phyloP scores from a whole-genome alignment of 768 basidiomycete species.

The Suillus plorans region DNA sequence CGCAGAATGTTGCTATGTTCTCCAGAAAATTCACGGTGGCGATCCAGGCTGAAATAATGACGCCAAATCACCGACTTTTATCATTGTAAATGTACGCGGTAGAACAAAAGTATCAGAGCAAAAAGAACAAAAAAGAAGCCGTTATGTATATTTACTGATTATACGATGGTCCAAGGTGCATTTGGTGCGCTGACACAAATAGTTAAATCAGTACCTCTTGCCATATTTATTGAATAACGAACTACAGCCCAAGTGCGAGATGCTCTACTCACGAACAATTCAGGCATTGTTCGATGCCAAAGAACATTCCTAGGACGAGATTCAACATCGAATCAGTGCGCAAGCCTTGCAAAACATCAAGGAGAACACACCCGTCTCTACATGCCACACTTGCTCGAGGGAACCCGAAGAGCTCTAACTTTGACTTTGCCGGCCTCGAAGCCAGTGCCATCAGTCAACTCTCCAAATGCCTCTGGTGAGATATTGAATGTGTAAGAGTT shows the following conservation, averaged over 20 bases:
- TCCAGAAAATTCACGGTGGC: neutral
- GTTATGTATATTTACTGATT: neutral
- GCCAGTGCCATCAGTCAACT: neutral
- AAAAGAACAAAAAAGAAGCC: neutral
- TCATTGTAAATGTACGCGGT: neutral
- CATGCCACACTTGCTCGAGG: conserved; percentile 4
- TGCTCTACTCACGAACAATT: neutral
- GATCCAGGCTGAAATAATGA: neutral
- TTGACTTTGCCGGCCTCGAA: conserved; percentile 3
- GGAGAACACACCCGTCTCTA: conserved; percentile 1
- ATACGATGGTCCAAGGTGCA: neutral
- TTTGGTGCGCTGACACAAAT: neutral
- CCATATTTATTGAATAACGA: neutral
- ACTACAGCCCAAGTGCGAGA: neutral
- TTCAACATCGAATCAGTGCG: neutral
- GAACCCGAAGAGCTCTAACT: conserved; percentile 4
- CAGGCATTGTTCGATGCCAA: neutral
- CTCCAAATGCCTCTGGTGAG: conserved; percentile 4
- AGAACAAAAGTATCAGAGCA: neutral
- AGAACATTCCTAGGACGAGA: neutral
- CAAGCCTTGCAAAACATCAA: neutral
- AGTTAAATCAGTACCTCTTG: neutral
- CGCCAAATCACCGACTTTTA: neutral
- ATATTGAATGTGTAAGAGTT: conserved; percentile 2
- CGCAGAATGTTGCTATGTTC: neutral